These are phyloP conservation scores for Nicotiana knightiana DNA, from an alignment of 257 asterid genomes.

Conservation along the genomic window DNA sequence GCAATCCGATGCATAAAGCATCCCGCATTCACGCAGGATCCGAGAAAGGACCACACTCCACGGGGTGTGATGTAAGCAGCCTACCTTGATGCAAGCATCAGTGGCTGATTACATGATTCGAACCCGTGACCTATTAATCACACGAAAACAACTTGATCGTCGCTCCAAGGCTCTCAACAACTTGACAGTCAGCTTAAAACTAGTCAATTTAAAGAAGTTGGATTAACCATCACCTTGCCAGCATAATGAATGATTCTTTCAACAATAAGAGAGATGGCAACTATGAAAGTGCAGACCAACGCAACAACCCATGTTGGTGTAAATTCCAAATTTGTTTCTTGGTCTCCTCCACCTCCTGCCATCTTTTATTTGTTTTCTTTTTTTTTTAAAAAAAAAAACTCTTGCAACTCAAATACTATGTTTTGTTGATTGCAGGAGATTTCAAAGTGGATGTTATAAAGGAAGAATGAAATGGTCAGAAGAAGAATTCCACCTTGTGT, in stretches of 20 bases:
- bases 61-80: no score
- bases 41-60: no score
- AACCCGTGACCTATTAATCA: no score
- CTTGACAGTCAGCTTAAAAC: background rate
- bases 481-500: background rate
- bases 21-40: no score
- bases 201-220: background rate
- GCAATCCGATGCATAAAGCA: no score
- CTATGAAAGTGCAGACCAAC: constrained; percentile 52
- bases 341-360: constrained; percentile 39
- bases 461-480: background rate
- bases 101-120: no score
- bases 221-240: constrained; percentile 43
- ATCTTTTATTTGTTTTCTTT: constrained; percentile 4
- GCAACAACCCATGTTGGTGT: constrained; percentile 79
- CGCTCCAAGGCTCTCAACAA: no score
- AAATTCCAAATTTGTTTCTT: constrained; percentile 37
- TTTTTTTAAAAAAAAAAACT: no score
- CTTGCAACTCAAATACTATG: background rate
- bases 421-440: background rate
- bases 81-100: no score
- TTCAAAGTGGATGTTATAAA: background rate
- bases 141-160: no score
- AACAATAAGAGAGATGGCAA: constrained; percentile 47
- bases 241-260: constrained; percentile 51